Evolutionary conservation across 1,139 yeast genomes (phyloP), one percentile per base, ranked within the genome.

Genomic region (Protomyces gravidus): DNA sequence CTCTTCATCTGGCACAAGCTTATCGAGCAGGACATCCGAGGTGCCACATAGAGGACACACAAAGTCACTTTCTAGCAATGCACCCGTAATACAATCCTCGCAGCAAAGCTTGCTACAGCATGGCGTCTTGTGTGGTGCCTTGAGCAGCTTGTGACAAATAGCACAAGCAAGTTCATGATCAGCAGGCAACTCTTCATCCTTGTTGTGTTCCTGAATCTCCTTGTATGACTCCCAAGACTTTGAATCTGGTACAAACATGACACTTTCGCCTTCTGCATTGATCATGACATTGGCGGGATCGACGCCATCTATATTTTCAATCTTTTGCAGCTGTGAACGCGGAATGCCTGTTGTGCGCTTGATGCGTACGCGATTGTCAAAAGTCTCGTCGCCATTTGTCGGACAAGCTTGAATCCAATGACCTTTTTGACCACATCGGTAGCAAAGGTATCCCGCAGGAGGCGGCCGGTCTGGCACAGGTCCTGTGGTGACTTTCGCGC

Each of bases 391-490:
- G 60, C 82, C 83, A 67, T 87, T 86, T 1, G 96, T 89, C 0
- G 98, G 98, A 75, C 98, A 92, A 66, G 89, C 89, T 68, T 87
- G 87, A 64, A 94, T 90, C 92, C 95, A 90, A 72, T 92, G 99
- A 42, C 67, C 96, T 71, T 89, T 88, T 51, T 88, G 89, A 56
- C 98, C 98, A 75, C 99, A 92, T 70, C 97, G 79, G 71, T 92
- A 90, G 71, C 98, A 92, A 69, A 90, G 85, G 69, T 92, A 92
- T 1, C 96, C 96, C 2, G 96, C 92, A 0, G 98, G 98, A 3
- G 97, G 96, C 5, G 86, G 82, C 65, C 85, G 86, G 65, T 82
- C 90, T 42, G 80, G 75, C 1, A 67, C 72, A 19, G 66, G 67
- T 17, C 66, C 67, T 48, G 66, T 67, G 6, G 76, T 63, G 71